phyloP scores from a whole-genome alignment of 2,329 filamentous ascomycete genomes.

The Zasmidium citrigriseum region DNA sequence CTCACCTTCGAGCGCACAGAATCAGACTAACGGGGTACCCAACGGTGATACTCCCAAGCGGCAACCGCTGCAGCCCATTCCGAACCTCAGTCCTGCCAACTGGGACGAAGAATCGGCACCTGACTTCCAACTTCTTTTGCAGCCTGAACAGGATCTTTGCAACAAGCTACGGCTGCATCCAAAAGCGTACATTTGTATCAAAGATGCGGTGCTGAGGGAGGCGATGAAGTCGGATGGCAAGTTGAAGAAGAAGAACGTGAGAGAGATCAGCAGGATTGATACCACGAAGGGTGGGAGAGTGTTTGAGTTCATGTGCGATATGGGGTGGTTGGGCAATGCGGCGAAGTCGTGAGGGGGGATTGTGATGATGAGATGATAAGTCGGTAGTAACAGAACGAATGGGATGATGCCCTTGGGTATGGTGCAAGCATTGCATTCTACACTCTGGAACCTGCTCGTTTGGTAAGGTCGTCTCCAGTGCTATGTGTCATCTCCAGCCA shows the following conservation, averaged over 20 bases:
- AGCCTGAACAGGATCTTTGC: conserved; percentile 84
- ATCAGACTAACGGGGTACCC: conserved; percentile 33
- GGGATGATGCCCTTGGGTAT: not conserved
- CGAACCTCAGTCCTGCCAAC: conserved; percentile 62
- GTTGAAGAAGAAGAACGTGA: conserved; percentile 91
- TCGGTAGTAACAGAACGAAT: not conserved
- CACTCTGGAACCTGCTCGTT: too few relatives aligned
- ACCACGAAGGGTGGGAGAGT: conserved; percentile 80
- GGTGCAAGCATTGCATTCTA: not conserved
- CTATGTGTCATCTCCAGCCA: too few relatives aligned
- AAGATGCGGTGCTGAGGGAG: conserved; percentile 88
- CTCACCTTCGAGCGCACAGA: conserved; percentile 10
- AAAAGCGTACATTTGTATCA: conserved; percentile 93
- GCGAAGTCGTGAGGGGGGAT: conserved; percentile 56
- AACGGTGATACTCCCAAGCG: conserved; percentile 22
- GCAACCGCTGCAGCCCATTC: conserved; percentile 33
- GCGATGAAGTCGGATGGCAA: conserved; percentile 84
- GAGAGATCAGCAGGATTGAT: conserved; percentile 81
- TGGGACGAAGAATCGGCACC: conserved; percentile 74
- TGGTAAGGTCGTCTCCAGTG: too few relatives aligned
- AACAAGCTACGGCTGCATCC: conserved; percentile 81
- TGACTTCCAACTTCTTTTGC: conserved; percentile 81
- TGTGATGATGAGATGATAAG: not conserved
- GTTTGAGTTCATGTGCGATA: conserved; percentile 92
- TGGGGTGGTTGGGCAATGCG: conserved; percentile 71